These are phyloP conservation scores for Claviceps sp. DNA, from an alignment of 2,329 filamentous ascomycete species.

Conservation along the genomic window DNA sequence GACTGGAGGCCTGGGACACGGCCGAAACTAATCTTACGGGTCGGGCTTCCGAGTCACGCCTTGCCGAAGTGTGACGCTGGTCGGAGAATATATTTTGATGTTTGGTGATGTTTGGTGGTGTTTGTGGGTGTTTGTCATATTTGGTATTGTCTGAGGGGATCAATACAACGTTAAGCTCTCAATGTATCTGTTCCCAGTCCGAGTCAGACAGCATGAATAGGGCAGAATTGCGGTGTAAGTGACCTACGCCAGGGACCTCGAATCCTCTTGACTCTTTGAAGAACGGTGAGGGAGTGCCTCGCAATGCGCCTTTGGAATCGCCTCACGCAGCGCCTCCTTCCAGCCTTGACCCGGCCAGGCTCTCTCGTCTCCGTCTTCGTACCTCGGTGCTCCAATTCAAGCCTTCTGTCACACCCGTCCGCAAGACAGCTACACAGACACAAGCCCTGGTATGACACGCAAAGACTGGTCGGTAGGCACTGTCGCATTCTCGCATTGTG, in stretches of 20 bases:
- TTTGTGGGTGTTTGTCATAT: too few relatives aligned
- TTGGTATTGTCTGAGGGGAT: too few relatives aligned
- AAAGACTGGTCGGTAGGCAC: not conserved
- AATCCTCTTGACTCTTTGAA: not conserved
- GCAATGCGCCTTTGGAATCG: not conserved
- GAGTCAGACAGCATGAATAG: too few relatives aligned
- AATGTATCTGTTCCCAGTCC: too few relatives aligned
- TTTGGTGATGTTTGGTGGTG: not conserved
- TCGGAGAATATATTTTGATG: not conserved
- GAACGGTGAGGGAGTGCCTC: too few relatives aligned
- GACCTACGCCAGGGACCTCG: not conserved
- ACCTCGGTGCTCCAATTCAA: not conserved
- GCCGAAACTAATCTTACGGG: not conserved
- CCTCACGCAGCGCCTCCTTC: not conserved
- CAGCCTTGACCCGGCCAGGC: not conserved
- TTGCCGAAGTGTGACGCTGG: not conserved
- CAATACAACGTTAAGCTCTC: too few relatives aligned
- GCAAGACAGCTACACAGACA: not conserved
- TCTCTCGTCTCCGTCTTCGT: not conserved
- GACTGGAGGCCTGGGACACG: not conserved
- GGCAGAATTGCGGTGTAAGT: not conserved
- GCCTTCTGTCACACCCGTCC: not conserved
- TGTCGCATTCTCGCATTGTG: too few relatives aligned
- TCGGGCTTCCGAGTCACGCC: not conserved
- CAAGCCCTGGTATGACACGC: not conserved